phyloP scores from a whole-genome alignment of 495 filamentous ascomycete species.

The Trichoderma gamsii region DNA sequence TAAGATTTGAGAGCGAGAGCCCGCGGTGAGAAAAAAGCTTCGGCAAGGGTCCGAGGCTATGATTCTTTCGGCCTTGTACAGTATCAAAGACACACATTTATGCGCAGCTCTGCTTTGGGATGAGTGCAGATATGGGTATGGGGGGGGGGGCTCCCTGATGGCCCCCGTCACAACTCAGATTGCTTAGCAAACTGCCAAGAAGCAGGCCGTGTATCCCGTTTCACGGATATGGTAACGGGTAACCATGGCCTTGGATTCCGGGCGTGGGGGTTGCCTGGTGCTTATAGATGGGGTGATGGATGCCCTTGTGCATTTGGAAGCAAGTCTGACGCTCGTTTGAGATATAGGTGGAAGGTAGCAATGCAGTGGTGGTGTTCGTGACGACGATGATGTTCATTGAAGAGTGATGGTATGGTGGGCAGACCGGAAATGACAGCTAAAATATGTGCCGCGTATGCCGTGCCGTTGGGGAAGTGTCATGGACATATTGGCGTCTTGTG shows the following conservation, averaged over 20 bases:
- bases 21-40: background rate
- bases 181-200: background rate
- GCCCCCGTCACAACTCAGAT: slow-evolving; percentile 3
- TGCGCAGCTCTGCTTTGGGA: too few species aligned
- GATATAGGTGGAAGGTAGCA: background rate
- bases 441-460: background rate
- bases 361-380: background rate
- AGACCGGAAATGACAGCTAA: too few species aligned
- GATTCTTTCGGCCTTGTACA: background rate
- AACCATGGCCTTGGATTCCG: slow-evolving; percentile 12
- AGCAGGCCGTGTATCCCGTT: background rate
- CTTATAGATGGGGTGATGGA: background rate
- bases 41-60: background rate
- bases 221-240: slow-evolving; percentile 11
- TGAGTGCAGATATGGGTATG: too few species aligned
- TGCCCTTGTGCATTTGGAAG: background rate
- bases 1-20: background rate
- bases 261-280: background rate
- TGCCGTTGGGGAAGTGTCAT: background rate
- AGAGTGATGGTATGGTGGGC: background rate
- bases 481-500: background rate
- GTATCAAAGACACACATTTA: background rate
- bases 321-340: background rate
- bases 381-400: background rate
- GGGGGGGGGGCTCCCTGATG: background rate